phyloP scores from a whole-genome alignment of 2,329 filamentous ascomycete species.

The Trichoderma sp. region DNA sequence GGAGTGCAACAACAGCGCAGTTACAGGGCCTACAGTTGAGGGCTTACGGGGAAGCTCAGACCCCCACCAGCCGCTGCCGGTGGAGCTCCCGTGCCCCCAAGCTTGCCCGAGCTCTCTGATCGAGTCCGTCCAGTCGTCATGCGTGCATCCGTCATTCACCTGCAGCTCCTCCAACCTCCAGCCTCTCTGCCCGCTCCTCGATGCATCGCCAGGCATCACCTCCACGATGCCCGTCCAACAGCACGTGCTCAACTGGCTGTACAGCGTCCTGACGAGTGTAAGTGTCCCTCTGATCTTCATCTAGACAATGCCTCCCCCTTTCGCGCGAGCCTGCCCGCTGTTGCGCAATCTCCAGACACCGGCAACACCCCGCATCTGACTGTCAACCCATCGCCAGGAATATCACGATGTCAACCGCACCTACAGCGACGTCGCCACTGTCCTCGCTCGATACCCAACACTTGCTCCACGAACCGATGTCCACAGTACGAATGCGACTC shows the following conservation, averaged over 20 bases:
- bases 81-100: neutral
- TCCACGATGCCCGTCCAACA: constrained; percentile 72
- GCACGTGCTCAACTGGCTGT: constrained; percentile 92
- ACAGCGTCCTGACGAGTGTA: constrained; percentile 83
- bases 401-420: constrained; percentile 91
- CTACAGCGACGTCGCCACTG: constrained; percentile 86
- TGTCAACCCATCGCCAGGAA: constrained; percentile 60
- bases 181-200: neutral
- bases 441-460: constrained; percentile 76
- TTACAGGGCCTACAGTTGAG: neutral
- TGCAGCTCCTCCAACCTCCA: constrained; percentile 11
- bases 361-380: constrained; percentile 16
- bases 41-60: neutral
- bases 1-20: neutral
- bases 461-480: constrained; percentile 88
- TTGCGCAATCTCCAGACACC: neutral
- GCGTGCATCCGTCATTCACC: neutral
- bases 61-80: constrained; percentile 11
- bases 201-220: constrained; percentile 27
- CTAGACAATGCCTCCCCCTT: neutral
- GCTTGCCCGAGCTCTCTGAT: neutral
- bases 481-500: constrained; percentile 67
- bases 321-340: neutral
- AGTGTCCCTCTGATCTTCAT: constrained; percentile 31
- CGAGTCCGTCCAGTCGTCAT: constrained; percentile 13